phyloP scores from a whole-genome alignment of 2,329 filamentous ascomycete species.

The Aureobasidium sp. region DNA sequence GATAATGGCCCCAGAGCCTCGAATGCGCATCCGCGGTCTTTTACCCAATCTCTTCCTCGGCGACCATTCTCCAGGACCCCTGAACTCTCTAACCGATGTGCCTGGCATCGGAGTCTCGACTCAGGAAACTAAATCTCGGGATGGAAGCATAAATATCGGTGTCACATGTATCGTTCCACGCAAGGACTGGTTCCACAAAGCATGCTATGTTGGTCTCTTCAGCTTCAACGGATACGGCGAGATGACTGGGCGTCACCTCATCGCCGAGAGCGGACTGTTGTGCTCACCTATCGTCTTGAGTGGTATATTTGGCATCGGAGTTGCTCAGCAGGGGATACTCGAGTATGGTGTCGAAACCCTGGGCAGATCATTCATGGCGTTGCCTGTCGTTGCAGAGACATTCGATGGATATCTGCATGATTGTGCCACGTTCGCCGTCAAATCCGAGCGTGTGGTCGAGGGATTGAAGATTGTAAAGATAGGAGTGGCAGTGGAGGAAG shows the following conservation, averaged over 20 bases:
- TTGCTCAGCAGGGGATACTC: background rate
- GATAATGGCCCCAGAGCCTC: background rate
- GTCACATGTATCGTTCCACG: background rate
- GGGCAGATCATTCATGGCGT: background rate
- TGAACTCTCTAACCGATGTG: background rate
- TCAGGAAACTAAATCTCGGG: background rate
- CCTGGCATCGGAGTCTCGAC: background rate
- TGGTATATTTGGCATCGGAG: background rate
- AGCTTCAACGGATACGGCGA: background rate
- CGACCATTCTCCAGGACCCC: background rate
- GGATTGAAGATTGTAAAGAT: background rate
- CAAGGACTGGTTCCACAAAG: background rate
- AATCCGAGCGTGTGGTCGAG: background rate
- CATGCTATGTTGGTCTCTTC: background rate
- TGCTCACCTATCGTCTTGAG: background rate
- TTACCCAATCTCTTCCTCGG: background rate
- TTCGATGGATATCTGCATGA: slow-evolving; percentile 3
- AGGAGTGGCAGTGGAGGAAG: background rate
- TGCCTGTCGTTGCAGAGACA: slow-evolving; percentile 1
- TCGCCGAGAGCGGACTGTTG: background rate
- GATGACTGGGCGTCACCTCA: background rate
- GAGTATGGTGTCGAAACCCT: background rate
- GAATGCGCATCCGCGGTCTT: background rate
- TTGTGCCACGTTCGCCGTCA: background rate
- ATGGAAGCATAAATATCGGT: background rate